Evolutionary conservation across 2,329 filamentous ascomycete genomes (phyloP).

Genomic region (Grosmannia huntii): DNA sequence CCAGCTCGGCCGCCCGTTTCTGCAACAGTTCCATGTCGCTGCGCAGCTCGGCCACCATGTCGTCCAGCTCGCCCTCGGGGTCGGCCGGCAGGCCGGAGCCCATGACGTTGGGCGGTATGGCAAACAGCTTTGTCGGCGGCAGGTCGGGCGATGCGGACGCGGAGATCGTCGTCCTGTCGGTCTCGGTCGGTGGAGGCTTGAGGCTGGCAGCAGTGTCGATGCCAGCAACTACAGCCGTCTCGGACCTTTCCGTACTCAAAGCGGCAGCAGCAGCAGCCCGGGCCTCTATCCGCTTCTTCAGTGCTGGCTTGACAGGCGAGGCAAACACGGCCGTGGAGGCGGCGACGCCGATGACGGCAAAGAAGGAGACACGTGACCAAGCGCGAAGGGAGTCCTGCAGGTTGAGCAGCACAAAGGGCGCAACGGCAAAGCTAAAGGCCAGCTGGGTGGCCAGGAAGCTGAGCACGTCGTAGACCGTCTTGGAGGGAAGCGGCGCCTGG

Average conservation of each 20-base stretch:
- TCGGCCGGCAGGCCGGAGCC: conserved; percentile 59
- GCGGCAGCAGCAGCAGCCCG: conserved; percentile 30
- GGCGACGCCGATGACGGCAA: conserved; percentile 56
- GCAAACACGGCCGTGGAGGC: conserved; percentile 62
- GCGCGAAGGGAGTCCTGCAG: conserved; percentile 58
- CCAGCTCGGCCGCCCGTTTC: conserved; percentile 9
- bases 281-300: conserved; percentile 46
- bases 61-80: conserved; percentile 59
- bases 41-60: conserved; percentile 63
- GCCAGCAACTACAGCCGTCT: background rate
- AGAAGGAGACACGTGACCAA: conserved; percentile 86
- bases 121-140: conserved; percentile 7
- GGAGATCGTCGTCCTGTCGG: background rate
- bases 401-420: conserved; percentile 74
- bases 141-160: conserved; percentile 2
- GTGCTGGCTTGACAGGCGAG: conserved; percentile 55
- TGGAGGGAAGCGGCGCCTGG: conserved; percentile 52
- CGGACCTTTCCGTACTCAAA: background rate
- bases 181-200: background rate
- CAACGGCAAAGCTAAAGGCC: conserved; percentile 59
- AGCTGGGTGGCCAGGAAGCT: conserved; percentile 20
- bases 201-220: background rate
- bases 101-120: conserved; percentile 5
- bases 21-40: conserved; percentile 53
- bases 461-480: conserved; percentile 59